phyloP scores from a whole-genome alignment of 1,139 yeast genomes.

The Pichia sp. region DNA sequence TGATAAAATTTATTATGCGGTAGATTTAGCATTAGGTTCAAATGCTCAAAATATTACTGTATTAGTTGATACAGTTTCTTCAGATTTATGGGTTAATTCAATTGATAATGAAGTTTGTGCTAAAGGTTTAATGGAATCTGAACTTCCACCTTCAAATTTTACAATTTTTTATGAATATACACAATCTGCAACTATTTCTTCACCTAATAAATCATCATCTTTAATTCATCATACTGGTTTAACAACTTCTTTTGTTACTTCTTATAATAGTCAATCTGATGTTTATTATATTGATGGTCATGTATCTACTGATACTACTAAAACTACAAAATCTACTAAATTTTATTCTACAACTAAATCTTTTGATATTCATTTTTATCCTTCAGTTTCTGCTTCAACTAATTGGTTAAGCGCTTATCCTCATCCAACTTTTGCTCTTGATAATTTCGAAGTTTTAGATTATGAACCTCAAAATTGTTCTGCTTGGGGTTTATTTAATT shows the following conservation, averaged over 20 bases:
- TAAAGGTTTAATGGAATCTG: neutral
- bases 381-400: slow-evolving; percentile 9
- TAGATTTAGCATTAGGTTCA: slow-evolving; percentile 42
- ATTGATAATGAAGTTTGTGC: slow-evolving; percentile 13
- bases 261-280: slow-evolving; percentile 8
- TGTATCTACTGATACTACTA: slow-evolving; percentile 8
- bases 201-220: slow-evolving; percentile 1
- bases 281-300: slow-evolving; percentile 11
- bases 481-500: slow-evolving; percentile 43
- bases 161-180: slow-evolving; percentile 7
- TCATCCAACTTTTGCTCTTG: slow-evolving; percentile 25
- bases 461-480: slow-evolving; percentile 27
- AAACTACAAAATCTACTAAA: neutral
- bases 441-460: slow-evolving; percentile 26
- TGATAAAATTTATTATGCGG: slow-evolving; percentile 12
- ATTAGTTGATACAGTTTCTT: slow-evolving; percentile 56
- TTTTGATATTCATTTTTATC: slow-evolving; percentile 10
- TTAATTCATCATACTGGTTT: neutral
- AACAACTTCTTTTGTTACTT: slow-evolving; percentile 5
- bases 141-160: slow-evolving; percentile 2
- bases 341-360: neutral
- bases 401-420: slow-evolving; percentile 10
- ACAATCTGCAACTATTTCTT: neutral
- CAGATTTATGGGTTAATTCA: slow-evolving; percentile 51
- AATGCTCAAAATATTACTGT: slow-evolving; percentile 44